Evolutionary conservation across 192 early-diverging fungal species (phyloP), one percentile per base, ranked within the genome.

Genomic region (Haplosporangium gracile): DNA sequence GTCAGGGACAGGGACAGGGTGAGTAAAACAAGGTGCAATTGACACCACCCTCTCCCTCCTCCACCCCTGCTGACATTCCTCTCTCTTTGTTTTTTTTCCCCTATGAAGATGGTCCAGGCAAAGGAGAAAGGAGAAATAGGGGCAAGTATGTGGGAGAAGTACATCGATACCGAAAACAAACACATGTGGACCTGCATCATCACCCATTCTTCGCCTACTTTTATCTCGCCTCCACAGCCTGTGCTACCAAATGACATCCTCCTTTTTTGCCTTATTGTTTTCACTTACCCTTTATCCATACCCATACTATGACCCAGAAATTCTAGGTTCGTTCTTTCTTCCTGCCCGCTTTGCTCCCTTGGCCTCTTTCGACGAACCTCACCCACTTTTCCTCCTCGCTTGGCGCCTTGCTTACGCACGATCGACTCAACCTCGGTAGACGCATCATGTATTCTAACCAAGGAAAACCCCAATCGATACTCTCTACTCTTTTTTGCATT

Each of bases 21-120:
- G 5, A 22, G 49, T 51, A 22, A 51, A 51, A 16, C 5, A 11
- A 45, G 43, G 49, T 20, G 18, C 49, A 51, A 51, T 51, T 20
- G 49, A 5, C 15, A 18, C 49, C 0, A 43, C 5, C 42, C 42
- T 10, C 42, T 43, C 42, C 10, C 42, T 43, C 42, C 3, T 34
- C 32, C 7, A 57, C 11, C 60, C 60, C 60, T 32, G 60, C 60
- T 65, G 60, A 65, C 60, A 65, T 65, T 65, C 60, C 60, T 65
- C 29, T 65, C 60, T 29, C 15, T 65, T 24, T 57, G 6, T 9
- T 26, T 57, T 65, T 4, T 15, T 2, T 32, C 20, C 20, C 49
- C 18, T 22, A 18, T 51, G 3, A 16, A 22, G 49, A n/a, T 7
- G 24, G 57, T 4, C 3, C 60, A 65, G n/a, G 60, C 8, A 32